A percentile compares a stretch with the other conserved stretches of the same genome.
phyloP scores from a whole-genome alignment of 768 basidiomycete genomes.

The Lentinus tigrinus region DNA sequence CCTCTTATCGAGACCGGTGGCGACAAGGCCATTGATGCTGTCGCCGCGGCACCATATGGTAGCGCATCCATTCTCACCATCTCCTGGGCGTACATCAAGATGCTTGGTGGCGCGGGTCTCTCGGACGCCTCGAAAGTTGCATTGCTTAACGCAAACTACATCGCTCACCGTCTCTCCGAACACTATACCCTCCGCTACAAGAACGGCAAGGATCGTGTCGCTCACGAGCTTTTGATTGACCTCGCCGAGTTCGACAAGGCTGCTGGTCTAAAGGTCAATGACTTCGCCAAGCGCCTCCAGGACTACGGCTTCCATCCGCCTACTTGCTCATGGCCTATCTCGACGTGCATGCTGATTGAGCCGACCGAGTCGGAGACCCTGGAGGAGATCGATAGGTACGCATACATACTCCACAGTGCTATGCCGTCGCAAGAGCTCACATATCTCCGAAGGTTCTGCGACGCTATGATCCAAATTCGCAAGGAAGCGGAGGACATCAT shows the following conservation, averaged over 20 bases:
- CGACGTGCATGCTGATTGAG: conserved; percentile 96
- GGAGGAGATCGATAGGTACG: conserved; percentile 85
- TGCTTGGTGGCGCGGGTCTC: conserved; percentile 95
- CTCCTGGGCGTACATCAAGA: conserved; percentile 99
- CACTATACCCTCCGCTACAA: conserved; percentile 88
- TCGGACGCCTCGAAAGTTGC: conserved; percentile 83
- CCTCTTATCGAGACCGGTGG: conserved; percentile 68
- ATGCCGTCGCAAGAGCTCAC: background rate
- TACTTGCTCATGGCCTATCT: conserved; percentile 97
- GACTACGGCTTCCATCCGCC: conserved; percentile 96
- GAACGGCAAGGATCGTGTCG: conserved; percentile 89
- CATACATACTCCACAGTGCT: background rate
- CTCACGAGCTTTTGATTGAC: conserved; percentile 95
- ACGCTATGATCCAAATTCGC: conserved; percentile 97
- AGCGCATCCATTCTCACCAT: conserved; percentile 94
- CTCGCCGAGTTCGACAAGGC: conserved; percentile 91
- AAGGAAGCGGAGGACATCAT: conserved; percentile 87
- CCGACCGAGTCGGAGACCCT: conserved; percentile 95
- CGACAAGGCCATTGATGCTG: conserved; percentile 75
- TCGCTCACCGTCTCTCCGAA: conserved; percentile 81
- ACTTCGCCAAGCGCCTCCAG: conserved; percentile 96
- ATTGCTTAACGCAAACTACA: conserved; percentile 95
- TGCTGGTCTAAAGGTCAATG: conserved; percentile 88
- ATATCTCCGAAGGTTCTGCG: conserved; percentile 73
- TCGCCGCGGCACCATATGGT: conserved; percentile 91